A percentile compares a stretch with the other conserved stretches of the same genome.
phyloP scores from a whole-genome alignment of 106 monocot species.

The Dioscorea dumetorum region DNA sequence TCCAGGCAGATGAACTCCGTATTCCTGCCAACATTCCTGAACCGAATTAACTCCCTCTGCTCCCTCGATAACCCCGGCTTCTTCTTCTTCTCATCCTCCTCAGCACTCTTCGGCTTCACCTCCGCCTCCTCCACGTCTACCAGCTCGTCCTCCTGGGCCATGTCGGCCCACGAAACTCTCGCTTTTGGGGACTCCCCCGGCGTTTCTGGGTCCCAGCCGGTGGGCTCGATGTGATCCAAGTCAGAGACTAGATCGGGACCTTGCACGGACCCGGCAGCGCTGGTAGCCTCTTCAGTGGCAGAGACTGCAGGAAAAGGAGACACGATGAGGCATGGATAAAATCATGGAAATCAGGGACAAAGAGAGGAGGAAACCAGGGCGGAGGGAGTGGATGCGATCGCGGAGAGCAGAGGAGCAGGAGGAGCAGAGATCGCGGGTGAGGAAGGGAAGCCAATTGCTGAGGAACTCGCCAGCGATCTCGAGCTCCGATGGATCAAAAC shows the following conservation, averaged over 20 bases:
- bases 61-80: constrained; percentile 45
- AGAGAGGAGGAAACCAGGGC: constrained; percentile 22
- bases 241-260: not conserved
- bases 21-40: constrained; percentile 49
- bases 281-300: too few relatives aligned
- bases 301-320: too few relatives aligned
- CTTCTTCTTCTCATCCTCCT: constrained; percentile 20
- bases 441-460: constrained; percentile 80
- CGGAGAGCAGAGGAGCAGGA: constrained; percentile 41
- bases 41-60: constrained; percentile 52
- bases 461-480: constrained; percentile 81
- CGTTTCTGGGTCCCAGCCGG: constrained; percentile 11
- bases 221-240: constrained; percentile 15
- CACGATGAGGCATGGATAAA: too few relatives aligned
- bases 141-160: constrained; percentile 76
- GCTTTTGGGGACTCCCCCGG: constrained; percentile 13
- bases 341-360: too few relatives aligned
- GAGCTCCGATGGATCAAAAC: constrained; percentile 43
- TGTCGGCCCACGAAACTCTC: constrained; percentile 80
- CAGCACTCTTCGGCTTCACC: not conserved
- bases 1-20: constrained; percentile 77
- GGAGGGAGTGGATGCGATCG: constrained; percentile 56
- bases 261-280: too few relatives aligned
- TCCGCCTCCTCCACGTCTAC: constrained; percentile 22
- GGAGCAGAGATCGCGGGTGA: constrained; percentile 60